Base-by-base conservation (phyloP, 2,329 filamentous ascomycete species). In the Epichloe aotearoae region DNA sequence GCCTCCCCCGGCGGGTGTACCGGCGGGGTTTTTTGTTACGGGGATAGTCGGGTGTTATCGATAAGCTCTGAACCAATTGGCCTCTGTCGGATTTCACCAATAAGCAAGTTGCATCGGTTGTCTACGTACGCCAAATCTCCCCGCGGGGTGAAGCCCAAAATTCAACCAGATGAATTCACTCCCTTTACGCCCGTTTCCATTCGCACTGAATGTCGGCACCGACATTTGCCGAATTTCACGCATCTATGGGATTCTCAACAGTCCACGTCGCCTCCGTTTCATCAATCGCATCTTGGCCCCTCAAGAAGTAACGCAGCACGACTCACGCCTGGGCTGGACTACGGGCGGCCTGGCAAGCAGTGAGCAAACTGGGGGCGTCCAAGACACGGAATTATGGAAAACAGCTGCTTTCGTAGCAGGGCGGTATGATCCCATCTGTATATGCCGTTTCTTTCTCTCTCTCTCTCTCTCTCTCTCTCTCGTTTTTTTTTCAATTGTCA, bases 211-310 rank as follows among this genome's bases (percentile, higher is more conserved):
- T 46, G 70, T 95, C 49, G 89, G 89, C 52, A 91, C 80, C 46
- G 89, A 95, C 63, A 84, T 95, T 51, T 88, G 86, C 65, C 74
- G 75, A 52, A 76, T 88, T 52, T 66, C 74, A 1, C 81, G 88
- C 50, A 80, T 95, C 53, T 68, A 72, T 54, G 64, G 66, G 19
- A 71, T 89, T 48, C 65, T 91, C 49, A 64, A 62, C 17, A 63
- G 69, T 26, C 62, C 67, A 8, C 62, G 63, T 39, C 70, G 68
- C 1, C 49, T 55, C 5, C 69, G 69, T 33, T 79, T 80, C 57
- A 61, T 79, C 47, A 59, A 64, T 10, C 72, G 73, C 51, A 59
- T 81, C 47, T 63, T 81, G 23, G 65, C 70, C 4, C 59, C 65
- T 0, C 64, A 71, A 50, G 65, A 67, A 51, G 47, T 57, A 4